Conservation (phyloP, 2,329 filamentous ascomycete genomes). For the Sclerotinia sclerotiorum region DNA sequence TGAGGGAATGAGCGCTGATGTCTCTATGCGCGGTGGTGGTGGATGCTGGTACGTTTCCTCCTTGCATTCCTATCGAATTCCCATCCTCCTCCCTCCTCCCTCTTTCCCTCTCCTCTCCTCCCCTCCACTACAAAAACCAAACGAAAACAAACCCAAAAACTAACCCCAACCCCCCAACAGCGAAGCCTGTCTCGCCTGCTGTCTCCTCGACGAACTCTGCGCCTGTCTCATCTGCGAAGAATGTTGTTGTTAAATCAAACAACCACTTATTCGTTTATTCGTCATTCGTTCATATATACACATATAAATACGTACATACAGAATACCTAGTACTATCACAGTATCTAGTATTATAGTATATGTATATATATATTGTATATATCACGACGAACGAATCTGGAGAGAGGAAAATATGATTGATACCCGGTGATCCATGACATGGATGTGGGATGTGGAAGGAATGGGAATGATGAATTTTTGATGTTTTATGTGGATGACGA, state of each 20-base stretch:
- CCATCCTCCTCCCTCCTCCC: no score
- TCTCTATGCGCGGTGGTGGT: constrained; percentile 20
- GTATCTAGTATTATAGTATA: background rate
- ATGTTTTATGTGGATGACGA: background rate
- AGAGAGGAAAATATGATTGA: background rate
- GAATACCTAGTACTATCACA: no score
- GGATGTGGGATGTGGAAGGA: background rate
- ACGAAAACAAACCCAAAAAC: background rate
- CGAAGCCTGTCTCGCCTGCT: constrained; percentile 22
- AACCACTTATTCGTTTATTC: background rate
- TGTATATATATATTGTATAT: background rate
- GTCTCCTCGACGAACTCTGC: constrained; percentile 18
- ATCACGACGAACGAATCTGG: background rate
- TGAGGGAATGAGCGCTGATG: constrained; percentile 20
- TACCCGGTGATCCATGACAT: background rate
- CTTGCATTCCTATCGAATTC: background rate
- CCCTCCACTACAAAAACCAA: no score
- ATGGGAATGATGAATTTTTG: background rate
- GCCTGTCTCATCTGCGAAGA: constrained; percentile 19
- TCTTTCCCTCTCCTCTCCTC: no score
- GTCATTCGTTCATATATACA: background rate
- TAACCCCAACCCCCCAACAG: background rate
- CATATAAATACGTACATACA: background rate
- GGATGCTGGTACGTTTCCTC: constrained; percentile 17
- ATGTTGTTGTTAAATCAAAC: constrained; percentile 21